Base-by-base conservation (phyloP, 1,284 basidiomycete genomes). In the Ceratobasidium sp. region DNA sequence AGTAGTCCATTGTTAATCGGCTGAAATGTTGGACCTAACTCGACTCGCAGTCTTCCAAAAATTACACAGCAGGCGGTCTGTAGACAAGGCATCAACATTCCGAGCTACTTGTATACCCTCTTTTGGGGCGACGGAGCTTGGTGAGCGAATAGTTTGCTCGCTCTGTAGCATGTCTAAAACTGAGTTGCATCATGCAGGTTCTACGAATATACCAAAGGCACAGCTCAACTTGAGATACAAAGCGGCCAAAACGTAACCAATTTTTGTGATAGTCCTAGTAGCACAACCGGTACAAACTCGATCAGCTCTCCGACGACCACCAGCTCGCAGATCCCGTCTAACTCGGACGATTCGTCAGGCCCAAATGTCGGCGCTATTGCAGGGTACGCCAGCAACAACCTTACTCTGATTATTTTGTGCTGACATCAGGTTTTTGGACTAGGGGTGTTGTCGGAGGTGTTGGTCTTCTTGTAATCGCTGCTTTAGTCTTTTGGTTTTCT, bases 81-180 rank as follows among this genome's bases (percentile, higher is more conserved):
- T 38, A 52, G 23, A 10, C 67, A 69, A 69, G 38, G 38, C 20
- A 28, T 69, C 52, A 69, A 69, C 23, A 69, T 69, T 12, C 67
- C 67, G 38, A 69, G 26, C 28, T 69, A 52, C 26, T 13, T 56
- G 10, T 69, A 69, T 56, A 23, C 23, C 4, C 38, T 40, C 17
- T 69, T 69, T n/a, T 69, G 67, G 67, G 28, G 23, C 13, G 50
- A 54, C 56, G 67, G 67, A 42, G n/a, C 33, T 23, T 62, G 59
- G 59, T 69, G 13, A 68, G 66, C 23, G 17, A 12, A 13, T 9
- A 23, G 4, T 50, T 15, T 13, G 28, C 46, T 15, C 15, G 20
- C 48, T 5, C 4, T 17, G 23, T 7, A 23, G 3, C 7, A 28
- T 12, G 13, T 4, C 20, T 52, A 33, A 50, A 17, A 26, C n/a